These are phyloP conservation scores for Ophiostoma himal-ulmi DNA, from an alignment of 2,329 filamentous ascomycete species.

Conservation along the genomic window DNA sequence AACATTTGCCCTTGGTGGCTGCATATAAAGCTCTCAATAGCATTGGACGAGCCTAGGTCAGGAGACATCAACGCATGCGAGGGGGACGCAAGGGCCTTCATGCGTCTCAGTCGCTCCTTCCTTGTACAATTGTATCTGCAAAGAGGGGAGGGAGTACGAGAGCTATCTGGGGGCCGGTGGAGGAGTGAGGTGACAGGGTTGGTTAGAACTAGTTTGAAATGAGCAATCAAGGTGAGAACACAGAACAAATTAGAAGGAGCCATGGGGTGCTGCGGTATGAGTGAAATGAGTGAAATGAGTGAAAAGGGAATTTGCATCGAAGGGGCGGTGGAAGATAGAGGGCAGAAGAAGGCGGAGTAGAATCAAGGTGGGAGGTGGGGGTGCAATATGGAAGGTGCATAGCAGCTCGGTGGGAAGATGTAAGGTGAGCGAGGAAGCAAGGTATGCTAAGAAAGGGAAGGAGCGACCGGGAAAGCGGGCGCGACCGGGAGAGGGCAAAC, in stretches of 20 bases:
- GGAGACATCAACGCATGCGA: constrained; percentile 17
- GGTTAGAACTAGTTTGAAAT: no score
- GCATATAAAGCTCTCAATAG: not conserved
- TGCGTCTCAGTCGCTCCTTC: not conserved
- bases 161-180: not conserved
- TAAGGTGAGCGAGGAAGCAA: not conserved
- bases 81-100: constrained; percentile 14
- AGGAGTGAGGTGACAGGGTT: constrained; percentile 1
- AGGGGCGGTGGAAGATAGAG: constrained; percentile 20
- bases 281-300: constrained; percentile 13
- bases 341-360: not conserved
- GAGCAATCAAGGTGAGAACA: not conserved
- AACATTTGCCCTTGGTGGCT: not conserved
- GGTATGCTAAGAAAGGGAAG: not conserved
- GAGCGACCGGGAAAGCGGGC: constrained; percentile 17
- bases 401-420: not conserved
- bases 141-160: not conserved
- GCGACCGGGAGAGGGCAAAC: constrained; percentile 11
- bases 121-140: not conserved
- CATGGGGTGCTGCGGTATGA: not conserved
- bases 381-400: constrained; percentile 14
- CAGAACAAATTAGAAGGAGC: not conserved
- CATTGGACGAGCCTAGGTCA: constrained; percentile 12
- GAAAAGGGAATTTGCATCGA: constrained; percentile 20
- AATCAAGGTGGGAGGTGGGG: no score